These are phyloP conservation scores for Mycena chlorophos DNA, from an alignment of 768 basidiomycete species.

Conservation along the genomic window DNA sequence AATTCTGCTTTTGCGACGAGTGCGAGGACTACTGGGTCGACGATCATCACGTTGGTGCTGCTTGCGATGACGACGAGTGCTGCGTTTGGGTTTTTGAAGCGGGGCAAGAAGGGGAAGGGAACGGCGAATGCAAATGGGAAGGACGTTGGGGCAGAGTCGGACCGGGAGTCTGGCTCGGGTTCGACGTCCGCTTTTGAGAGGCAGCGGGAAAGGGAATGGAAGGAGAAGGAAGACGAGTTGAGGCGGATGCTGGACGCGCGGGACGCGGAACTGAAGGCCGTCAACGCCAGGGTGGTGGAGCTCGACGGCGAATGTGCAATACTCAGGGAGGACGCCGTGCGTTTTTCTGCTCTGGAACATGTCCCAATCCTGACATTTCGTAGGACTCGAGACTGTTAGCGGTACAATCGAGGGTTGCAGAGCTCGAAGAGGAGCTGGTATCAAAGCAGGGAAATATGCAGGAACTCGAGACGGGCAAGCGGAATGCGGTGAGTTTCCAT, in stretches of 20 bases:
- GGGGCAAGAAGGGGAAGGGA: background rate
- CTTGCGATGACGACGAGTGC: background rate
- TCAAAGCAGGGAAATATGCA: too few species aligned
- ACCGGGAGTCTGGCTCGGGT: too few species aligned
- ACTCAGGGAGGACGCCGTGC: background rate
- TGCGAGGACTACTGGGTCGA: background rate
- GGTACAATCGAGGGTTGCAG: too few species aligned
- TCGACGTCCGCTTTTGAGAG: too few species aligned
- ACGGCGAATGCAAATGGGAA: background rate
- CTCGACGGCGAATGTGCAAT: background rate
- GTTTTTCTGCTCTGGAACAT: background rate
- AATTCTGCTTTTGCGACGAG: too few species aligned
- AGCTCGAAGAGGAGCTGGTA: too few species aligned
- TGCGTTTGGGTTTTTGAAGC: background rate
- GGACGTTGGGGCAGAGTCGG: background rate
- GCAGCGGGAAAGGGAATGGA: background rate
- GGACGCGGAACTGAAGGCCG: background rate
- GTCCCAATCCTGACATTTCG: background rate
- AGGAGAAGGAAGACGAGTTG: background rate
- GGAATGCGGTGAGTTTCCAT: too few species aligned
- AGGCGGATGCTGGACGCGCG: background rate
- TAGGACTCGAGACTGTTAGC: background rate
- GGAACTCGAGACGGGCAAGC: too few species aligned
- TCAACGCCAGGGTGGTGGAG: background rate
- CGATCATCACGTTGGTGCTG: background rate